Evolutionary conservation across 805 yeast genomes (phyloP).

Genomic region (Metschnikowia sp.): DNA sequence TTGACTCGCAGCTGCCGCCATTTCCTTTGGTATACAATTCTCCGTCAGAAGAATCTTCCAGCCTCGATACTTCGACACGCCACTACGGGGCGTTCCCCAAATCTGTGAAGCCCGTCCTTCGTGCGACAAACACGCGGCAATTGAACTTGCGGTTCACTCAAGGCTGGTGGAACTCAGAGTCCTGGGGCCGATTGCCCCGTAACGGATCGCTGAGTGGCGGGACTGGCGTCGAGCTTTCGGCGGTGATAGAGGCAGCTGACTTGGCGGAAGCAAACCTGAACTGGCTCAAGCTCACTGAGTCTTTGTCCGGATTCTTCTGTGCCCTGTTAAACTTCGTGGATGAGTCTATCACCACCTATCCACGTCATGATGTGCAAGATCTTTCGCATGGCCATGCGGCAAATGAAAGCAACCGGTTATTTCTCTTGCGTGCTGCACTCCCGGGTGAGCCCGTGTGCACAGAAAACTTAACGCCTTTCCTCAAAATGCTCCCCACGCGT

Average conservation of each 20-base stretch:
- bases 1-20: constrained; percentile 56
- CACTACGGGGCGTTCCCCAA: constrained; percentile 77
- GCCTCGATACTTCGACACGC: constrained; percentile 10
- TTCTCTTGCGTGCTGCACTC: constrained; percentile 73
- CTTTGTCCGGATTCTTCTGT: constrained; percentile 88
- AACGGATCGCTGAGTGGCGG: constrained; percentile 81
- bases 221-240: constrained; percentile 93
- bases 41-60: constrained; percentile 8
- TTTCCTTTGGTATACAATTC: constrained; percentile 21
- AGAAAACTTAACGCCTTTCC: constrained; percentile 90
- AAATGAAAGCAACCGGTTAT: constrained; percentile 38
- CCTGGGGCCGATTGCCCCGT: constrained; percentile 80
- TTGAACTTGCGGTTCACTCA: constrained; percentile 84
- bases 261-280: constrained; percentile 52
- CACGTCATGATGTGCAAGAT: constrained; percentile 38
- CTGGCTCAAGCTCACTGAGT: constrained; percentile 73
- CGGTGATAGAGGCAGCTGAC: constrained; percentile 64
- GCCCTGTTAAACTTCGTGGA: constrained; percentile 91
- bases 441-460: constrained; percentile 97
- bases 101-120: constrained; percentile 72
- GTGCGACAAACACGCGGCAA: constrained; percentile 63
- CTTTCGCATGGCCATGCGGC: constrained; percentile 27
- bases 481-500: constrained; percentile 85
- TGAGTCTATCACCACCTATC: constrained; percentile 66
- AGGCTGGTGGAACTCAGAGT: constrained; percentile 91